A percentile compares a stretch with the other conserved stretches of the same genome.
Conservation (phyloP, 179 eudicot genomes). For the Patellifolia procumbens region DNA sequence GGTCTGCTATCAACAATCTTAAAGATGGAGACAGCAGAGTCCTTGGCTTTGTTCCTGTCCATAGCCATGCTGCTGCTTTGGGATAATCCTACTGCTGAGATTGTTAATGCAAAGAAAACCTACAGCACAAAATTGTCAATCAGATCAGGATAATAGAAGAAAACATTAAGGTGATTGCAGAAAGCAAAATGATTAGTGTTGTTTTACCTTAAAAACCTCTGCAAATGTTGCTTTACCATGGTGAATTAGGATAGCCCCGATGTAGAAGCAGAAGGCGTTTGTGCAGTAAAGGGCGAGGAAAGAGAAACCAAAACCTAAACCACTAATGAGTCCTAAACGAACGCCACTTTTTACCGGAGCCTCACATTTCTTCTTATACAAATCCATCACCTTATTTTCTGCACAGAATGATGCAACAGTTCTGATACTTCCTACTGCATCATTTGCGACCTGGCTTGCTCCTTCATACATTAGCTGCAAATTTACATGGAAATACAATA, state of each 20-base stretch:
- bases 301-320: conserved; percentile 57
- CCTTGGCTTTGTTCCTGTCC: conserved; percentile 49
- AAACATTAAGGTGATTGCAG: neutral
- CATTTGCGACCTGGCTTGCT: conserved; percentile 87
- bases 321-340: conserved; percentile 59
- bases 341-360: conserved; percentile 56
- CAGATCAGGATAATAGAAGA: neutral
- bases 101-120: conserved; percentile 79
- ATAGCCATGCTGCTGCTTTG: conserved; percentile 53
- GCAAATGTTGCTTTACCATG: conserved; percentile 56
- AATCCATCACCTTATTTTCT: conserved; percentile 71
- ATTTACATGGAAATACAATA: neutral
- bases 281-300: conserved; percentile 55
- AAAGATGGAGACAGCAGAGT: conserved; percentile 49
- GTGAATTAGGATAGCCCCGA: conserved; percentile 63
- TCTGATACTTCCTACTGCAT: conserved; percentile 84
- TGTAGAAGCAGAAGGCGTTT: conserved; percentile 67
- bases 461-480: conserved; percentile 77
- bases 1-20: conserved; percentile 45
- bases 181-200: neutral
- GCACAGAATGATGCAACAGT: conserved; percentile 85
- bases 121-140: conserved; percentile 21
- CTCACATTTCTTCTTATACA: conserved; percentile 66
- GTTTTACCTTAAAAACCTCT: conserved; percentile 65
- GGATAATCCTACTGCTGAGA: conserved; percentile 47